These are phyloP conservation scores for Phytopythium sindhum DNA, from an alignment of 352 stramenopile genomes.

Conservation along the genomic window DNA sequence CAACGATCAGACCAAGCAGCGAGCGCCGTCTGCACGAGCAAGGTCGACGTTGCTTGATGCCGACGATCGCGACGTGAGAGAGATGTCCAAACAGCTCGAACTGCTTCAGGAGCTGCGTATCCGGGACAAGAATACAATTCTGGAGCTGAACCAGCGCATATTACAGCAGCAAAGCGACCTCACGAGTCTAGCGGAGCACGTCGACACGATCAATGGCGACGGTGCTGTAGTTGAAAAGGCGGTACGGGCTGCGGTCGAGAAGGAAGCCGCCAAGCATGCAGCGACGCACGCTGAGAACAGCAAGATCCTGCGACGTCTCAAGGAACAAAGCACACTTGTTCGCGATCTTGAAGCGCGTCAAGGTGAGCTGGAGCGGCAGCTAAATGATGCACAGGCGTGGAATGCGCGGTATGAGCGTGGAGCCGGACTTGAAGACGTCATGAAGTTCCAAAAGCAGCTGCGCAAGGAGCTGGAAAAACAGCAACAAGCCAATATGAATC, in stretches of 20 bases:
- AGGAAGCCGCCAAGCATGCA: slow-evolving; percentile 26
- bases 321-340: slow-evolving; percentile 45
- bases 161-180: slow-evolving; percentile 58
- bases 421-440: slow-evolving; percentile 67
- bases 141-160: slow-evolving; percentile 53
- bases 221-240: slow-evolving; percentile 6
- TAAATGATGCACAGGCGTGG: slow-evolving; percentile 53
- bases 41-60: slow-evolving; percentile 2
- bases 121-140: slow-evolving; percentile 53
- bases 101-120: slow-evolving; percentile 67
- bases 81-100: slow-evolving; percentile 56
- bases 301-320: slow-evolving; percentile 39
- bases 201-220: slow-evolving; percentile 40
- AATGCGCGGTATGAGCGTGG: slow-evolving; percentile 67
- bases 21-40: neutral
- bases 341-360: slow-evolving; percentile 56
- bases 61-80: slow-evolving; percentile 5
- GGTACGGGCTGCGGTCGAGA: slow-evolving; percentile 12
- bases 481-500: slow-evolving; percentile 49
- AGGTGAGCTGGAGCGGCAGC: slow-evolving; percentile 51
- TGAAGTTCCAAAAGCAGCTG: slow-evolving; percentile 72
- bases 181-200: slow-evolving; percentile 49
- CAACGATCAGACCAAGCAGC: neutral
- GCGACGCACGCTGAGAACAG: slow-evolving; percentile 29
- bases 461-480: slow-evolving; percentile 59